Evolutionary conservation across 352 stramenopile species (phyloP).

Genomic region (Phytophthora tubulina): DNA sequence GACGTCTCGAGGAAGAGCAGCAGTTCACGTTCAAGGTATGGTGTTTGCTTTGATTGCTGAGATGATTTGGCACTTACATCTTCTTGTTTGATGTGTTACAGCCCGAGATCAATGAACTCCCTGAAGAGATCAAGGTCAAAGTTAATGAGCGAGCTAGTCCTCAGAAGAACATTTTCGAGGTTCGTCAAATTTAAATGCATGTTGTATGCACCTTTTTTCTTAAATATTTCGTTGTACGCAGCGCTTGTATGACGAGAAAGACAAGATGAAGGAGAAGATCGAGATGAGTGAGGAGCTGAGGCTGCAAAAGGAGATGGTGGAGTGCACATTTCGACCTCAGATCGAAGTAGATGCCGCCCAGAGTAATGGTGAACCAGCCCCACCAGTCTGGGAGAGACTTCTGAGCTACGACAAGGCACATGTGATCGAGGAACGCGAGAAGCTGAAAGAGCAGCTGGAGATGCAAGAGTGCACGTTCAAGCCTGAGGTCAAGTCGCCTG

Average conservation of each 20-base stretch:
- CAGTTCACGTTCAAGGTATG: constrained; percentile 83
- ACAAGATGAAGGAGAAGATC: constrained; percentile 84
- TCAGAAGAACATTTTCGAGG: constrained; percentile 84
- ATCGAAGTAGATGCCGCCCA: constrained; percentile 53
- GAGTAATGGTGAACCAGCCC: constrained; percentile 46
- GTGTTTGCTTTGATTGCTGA: background rate
- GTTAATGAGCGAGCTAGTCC: constrained; percentile 65
- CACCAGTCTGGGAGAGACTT: constrained; percentile 80
- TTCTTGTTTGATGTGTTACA: constrained; percentile 31
- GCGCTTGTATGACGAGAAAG: constrained; percentile 84
- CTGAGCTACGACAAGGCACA: constrained; percentile 84
- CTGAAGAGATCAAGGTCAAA: constrained; percentile 71
- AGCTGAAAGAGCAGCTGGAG: constrained; percentile 74
- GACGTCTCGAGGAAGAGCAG: constrained; percentile 76
- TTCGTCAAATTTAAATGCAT: constrained; percentile 47
- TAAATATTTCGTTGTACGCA: constrained; percentile 33
- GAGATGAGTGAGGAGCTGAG: constrained; percentile 73
- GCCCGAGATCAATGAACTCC: constrained; percentile 65
- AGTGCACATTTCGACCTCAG: constrained; percentile 82
- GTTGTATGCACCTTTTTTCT: constrained; percentile 13
- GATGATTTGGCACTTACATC: constrained; percentile 15
- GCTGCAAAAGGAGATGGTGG: constrained; percentile 79
- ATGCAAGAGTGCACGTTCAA: constrained; percentile 87
- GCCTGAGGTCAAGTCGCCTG: constrained; percentile 71
- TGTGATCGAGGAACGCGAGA: constrained; percentile 81